phyloP scores from a whole-genome alignment of 352 stramenopile genomes.

The Globisporangium radiosum region DNA sequence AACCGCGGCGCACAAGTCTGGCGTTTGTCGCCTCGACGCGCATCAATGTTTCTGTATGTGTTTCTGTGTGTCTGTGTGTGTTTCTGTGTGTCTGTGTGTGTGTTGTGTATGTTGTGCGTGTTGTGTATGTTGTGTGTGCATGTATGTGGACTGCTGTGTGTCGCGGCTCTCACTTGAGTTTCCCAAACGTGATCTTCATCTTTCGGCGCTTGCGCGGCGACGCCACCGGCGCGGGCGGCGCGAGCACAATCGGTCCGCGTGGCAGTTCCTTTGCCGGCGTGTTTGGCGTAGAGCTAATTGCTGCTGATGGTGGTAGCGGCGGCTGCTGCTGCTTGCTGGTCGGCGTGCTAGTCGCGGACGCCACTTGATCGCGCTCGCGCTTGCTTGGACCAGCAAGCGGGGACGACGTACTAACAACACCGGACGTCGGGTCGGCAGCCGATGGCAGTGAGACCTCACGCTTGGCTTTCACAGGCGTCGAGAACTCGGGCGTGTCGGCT shows the following conservation, averaged over 20 bases:
- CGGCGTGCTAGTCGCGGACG: slow-evolving; percentile 12
- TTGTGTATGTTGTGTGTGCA: slow-evolving; percentile 8
- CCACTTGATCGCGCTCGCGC: slow-evolving; percentile 29
- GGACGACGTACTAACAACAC: slow-evolving; percentile 5
- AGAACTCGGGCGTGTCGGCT: slow-evolving; percentile 17
- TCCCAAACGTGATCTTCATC: slow-evolving; percentile 90
- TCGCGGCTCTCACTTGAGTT: slow-evolving; percentile 65
- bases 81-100: too few species aligned
- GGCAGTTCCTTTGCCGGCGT: slow-evolving; percentile 19
- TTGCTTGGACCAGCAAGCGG: slow-evolving; percentile 31
- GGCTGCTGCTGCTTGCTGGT: slow-evolving; percentile 17
- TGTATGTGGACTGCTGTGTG: slow-evolving; percentile 1
- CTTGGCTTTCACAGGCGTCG: slow-evolving; percentile 9
- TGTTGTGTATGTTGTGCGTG: slow-evolving; percentile 8
- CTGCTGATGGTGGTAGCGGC: neutral
- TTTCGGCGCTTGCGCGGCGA: slow-evolving; percentile 86
- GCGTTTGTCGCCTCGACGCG: neutral
- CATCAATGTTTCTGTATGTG: slow-evolving; percentile 8
- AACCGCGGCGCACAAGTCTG: too few species aligned
- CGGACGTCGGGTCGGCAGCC: neutral
- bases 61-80: slow-evolving; percentile 8
- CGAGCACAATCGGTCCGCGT: slow-evolving; percentile 18
- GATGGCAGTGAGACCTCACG: neutral
- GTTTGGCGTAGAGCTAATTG: slow-evolving; percentile 9
- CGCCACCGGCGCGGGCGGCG: slow-evolving; percentile 33